phyloP scores from a whole-genome alignment of 495 filamentous ascomycete genomes.

The Haplographium delicatum region DNA sequence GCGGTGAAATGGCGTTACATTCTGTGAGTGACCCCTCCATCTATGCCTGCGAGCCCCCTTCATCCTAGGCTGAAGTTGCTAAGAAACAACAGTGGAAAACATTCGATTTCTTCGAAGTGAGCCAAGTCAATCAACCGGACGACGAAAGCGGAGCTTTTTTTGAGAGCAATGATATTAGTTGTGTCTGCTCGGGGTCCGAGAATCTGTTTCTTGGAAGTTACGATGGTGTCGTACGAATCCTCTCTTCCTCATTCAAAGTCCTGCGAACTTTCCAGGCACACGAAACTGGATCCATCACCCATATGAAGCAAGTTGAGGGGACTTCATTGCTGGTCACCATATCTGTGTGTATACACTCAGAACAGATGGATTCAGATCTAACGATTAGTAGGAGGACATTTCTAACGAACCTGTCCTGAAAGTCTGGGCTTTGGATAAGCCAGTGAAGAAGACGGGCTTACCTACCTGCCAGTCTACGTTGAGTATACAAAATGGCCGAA shows the following conservation, averaged over 20 bases:
- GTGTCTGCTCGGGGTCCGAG: conserved; percentile 78
- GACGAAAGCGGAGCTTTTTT: conserved; percentile 49
- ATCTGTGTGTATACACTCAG: conserved; percentile 36
- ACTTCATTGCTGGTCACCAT: conserved; percentile 85
- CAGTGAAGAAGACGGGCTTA: conserved; percentile 86
- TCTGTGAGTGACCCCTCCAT: neutral
- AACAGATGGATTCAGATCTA: conserved; percentile 7
- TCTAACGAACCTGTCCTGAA: conserved; percentile 84
- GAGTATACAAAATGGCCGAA: conserved; percentile 82
- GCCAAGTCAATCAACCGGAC: conserved; percentile 73
- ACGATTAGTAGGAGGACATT: conserved; percentile 58
- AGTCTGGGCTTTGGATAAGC: conserved; percentile 93
- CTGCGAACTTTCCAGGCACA: conserved; percentile 81
- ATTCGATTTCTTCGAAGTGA: conserved; percentile 98
- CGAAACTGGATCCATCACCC: conserved; percentile 73
- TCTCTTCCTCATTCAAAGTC: conserved; percentile 82
- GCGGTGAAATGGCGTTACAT: conserved; percentile 1
- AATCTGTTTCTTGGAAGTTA: conserved; percentile 83
- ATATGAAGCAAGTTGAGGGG: conserved; percentile 89
- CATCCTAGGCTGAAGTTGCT: no score
- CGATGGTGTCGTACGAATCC: conserved; percentile 79
- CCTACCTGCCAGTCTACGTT: conserved; percentile 83
- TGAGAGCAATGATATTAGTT: conserved; percentile 43
- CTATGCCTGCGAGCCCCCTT: neutral
- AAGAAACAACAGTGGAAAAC: conserved; percentile 75